These are phyloP conservation scores for Tolypocladium amazonense DNA, from an alignment of 2,329 filamentous ascomycete genomes.

Conservation along the genomic window DNA sequence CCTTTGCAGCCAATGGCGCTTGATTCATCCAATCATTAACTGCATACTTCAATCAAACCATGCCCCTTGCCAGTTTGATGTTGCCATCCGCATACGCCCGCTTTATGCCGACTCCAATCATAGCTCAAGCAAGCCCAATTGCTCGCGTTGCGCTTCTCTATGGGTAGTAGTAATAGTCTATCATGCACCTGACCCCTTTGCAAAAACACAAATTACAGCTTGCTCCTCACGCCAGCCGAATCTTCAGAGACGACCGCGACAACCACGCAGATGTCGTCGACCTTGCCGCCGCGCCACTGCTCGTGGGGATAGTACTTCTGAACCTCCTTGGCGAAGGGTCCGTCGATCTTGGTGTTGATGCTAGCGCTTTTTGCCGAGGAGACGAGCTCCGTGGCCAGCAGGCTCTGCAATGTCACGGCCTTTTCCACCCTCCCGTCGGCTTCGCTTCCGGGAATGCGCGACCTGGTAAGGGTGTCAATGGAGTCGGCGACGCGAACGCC, in stretches of 20 bases:
- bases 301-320: constrained; percentile 80
- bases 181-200: not conserved
- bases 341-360: constrained; percentile 69
- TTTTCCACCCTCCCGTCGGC: constrained; percentile 12
- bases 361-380: constrained; percentile 77
- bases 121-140: not conserved
- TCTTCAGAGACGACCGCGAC: constrained; percentile 68
- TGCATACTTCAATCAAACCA: not conserved
- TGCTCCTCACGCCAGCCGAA: constrained; percentile 16
- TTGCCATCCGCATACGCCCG: not conserved
- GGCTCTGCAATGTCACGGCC: constrained; percentile 55
- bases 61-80: not conserved
- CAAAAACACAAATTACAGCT: constrained; percentile 14
- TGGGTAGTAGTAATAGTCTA: not conserved
- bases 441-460: constrained; percentile 13
- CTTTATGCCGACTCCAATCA: not conserved
- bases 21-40: not conserved
- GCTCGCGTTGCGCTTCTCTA: not conserved
- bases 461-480: constrained; percentile 34
- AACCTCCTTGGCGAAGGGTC: constrained; percentile 91
- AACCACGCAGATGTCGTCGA: constrained; percentile 89
- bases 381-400: constrained; percentile 70
- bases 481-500: constrained; percentile 55
- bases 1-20: not conserved
- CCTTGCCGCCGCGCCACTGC: constrained; percentile 82